Evolutionary conservation across 345 rosid species (phyloP), one percentile per base, ranked within the genome.

Genomic region (Acer campestre): DNA sequence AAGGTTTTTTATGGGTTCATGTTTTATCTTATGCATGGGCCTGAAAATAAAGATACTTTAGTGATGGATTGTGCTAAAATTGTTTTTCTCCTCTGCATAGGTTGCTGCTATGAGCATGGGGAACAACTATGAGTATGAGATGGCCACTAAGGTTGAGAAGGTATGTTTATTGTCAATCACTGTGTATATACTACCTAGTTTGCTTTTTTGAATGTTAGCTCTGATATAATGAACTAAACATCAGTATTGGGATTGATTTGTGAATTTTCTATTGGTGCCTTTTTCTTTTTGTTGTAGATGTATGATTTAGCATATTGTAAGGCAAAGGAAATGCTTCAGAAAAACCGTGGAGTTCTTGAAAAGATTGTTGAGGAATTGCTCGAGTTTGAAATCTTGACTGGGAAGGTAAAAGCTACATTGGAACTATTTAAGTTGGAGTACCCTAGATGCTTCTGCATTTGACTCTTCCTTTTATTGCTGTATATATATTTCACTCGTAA

Each of bases 111-210:
- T 94, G 84, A 93, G 97, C 84, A 87, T 91, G 95, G 98, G 98
- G 64, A 89, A 88, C 84, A 84, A 85, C 79, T 89, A 93, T 70
- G 95, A 94, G 81, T 87, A 85, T 78, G 98, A 90, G 81, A 89
- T 93, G 88, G 98, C 98, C 25, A 77, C 87, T 80, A 95, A 93
- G 88, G 97, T 93, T 75, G 97, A 91, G 87, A 88, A 91, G 97
- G 98, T 85, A 85, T 16, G 75, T 71, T 29, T 81, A 23, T 44
- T 62, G 67, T 81, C 64, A 35, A 68, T 71, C 58, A 20, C 8
- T n/a, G 69, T 69, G 55, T 17, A 59, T 56, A 59, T 56, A 53
- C 38, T 35, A 65, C 49, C 42, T 40, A 44, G 27, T 68, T 80
- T 76, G 42, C 48, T 22, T 64, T 29, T 46, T 3, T 31, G 31